phyloP scores from a whole-genome alignment of 352 stramenopile genomes.

The Halophytophthora polymorphica region DNA sequence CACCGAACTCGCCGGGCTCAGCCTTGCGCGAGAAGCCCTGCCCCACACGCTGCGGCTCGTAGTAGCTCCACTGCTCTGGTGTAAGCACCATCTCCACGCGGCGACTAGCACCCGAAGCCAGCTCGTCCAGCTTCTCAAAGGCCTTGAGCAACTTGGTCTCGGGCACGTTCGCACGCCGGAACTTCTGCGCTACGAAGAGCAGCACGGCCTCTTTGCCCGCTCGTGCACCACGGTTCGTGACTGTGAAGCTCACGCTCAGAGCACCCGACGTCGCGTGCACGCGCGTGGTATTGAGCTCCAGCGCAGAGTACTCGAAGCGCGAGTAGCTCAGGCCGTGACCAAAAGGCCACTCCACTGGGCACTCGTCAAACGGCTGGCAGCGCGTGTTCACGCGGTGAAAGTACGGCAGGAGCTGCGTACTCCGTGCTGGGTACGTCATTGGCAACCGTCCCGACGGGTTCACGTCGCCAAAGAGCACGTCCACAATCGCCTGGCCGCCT shows the following conservation, averaged over 20 bases:
- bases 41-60: slow-evolving; percentile 37
- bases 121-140: slow-evolving; percentile 62
- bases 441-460: slow-evolving; percentile 75
- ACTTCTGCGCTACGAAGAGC: slow-evolving; percentile 63
- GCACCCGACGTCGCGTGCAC: slow-evolving; percentile 24
- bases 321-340: slow-evolving; percentile 70
- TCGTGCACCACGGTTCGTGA: slow-evolving; percentile 54
- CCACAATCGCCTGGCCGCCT: slow-evolving; percentile 67
- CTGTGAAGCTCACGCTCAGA: slow-evolving; percentile 47
- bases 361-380: slow-evolving; percentile 53
- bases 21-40: slow-evolving; percentile 31
- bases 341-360: slow-evolving; percentile 58
- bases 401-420: slow-evolving; percentile 55
- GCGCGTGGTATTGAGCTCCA: slow-evolving; percentile 37
- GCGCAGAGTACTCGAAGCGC: slow-evolving; percentile 50
- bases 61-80: slow-evolving; percentile 52
- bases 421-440: slow-evolving; percentile 68
- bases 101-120: slow-evolving; percentile 18
- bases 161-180: slow-evolving; percentile 44
- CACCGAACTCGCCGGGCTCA: slow-evolving; percentile 48
- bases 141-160: slow-evolving; percentile 77
- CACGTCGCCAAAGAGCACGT: slow-evolving; percentile 62
- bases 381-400: slow-evolving; percentile 65
- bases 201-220: slow-evolving; percentile 66
- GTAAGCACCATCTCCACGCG: slow-evolving; percentile 47